Base-by-base conservation (phyloP, 495 filamentous ascomycete species). In the Umbilicaria muhlenbergii region DNA sequence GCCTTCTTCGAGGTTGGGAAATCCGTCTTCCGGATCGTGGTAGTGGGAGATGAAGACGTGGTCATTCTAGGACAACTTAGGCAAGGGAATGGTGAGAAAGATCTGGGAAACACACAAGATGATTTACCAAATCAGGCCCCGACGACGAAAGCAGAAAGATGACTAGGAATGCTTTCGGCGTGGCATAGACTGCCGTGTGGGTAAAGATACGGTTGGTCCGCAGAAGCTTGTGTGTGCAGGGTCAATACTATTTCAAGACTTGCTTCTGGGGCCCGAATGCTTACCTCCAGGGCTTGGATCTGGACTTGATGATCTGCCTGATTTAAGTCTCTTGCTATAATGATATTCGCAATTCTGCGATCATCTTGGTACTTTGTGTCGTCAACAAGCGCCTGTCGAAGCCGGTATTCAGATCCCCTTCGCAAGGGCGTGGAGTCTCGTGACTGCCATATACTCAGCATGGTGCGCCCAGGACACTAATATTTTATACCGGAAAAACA, bases 21-120 rank as follows among this genome's bases (percentile, higher is more conserved):
- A 81, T 0, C 78, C 83, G 56, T 87, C 77, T 13, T 77, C 71
- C 3, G 71, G 65, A 32, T 79, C 69, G 54, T 98, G 87, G 61
- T 77, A 84, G 59, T 95, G 86, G 0, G 86, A 88, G 14, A 98
- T 76, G 54, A 88, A 83, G 46, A 96, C 76, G 50, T 83, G 74
- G 43, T 95, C 87, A 55, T 82, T 85, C 66, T 93, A 21, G 1
- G 11, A 42, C 32, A 12, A 4, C 34, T 50, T 34, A 57, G 38
- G 3, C 16, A 36, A 32, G 11, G 2, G 18, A 2, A 35, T 14
- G 36, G 36, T 28, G 17, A 6, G 12, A 14, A 24, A 10, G n/a
- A 12, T n/a, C 5, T 5, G 19, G 12, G 32, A 16, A 11, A 47
- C 61, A 37, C 32, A 77, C 73, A 33, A 78, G 46, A 55, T 78